These are phyloP conservation scores for Geotrichum histeridarum DNA, from an alignment of 1,139 yeast species.

Conservation along the genomic window DNA sequence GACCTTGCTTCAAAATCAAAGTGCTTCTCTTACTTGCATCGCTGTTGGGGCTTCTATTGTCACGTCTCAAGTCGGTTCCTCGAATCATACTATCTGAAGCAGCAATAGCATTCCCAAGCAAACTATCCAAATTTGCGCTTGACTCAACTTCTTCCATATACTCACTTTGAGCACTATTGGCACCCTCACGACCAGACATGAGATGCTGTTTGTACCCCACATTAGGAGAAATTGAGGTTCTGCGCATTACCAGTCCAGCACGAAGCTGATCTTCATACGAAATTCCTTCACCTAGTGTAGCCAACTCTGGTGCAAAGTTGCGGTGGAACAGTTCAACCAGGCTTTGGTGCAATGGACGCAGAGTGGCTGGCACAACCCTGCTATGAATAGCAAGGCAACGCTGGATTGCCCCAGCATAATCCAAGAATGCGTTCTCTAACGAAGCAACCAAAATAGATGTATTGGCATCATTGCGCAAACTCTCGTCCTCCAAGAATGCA, in stretches of 20 bases:
- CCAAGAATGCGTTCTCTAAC: constrained; percentile 61
- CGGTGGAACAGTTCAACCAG: constrained; percentile 58
- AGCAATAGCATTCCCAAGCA: constrained; percentile 22
- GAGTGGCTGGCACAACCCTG: constrained; percentile 50
- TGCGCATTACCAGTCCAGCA: constrained; percentile 15
- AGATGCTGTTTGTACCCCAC: constrained; percentile 3
- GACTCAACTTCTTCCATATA: constrained; percentile 14
- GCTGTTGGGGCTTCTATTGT: constrained; percentile 10
- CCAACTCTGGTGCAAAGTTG: constrained; percentile 67
- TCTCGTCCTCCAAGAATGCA: constrained; percentile 51
- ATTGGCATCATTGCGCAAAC: constrained; percentile 38
- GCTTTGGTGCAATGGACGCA: constrained; percentile 61
- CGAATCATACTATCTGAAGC: constrained; percentile 21
- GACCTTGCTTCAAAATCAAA: constrained; percentile 9
- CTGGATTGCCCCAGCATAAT: constrained; percentile 59
- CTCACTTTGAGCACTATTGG: background rate
- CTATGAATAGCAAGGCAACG: constrained; percentile 69
- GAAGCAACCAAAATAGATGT: constrained; percentile 43
- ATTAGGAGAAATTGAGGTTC: constrained; percentile 11
- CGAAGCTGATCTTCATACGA: constrained; percentile 19
- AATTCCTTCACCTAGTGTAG: constrained; percentile 33
- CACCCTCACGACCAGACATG: background rate
- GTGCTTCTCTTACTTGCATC: constrained; percentile 12
- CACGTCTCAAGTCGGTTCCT: constrained; percentile 12
- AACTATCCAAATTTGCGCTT: constrained; percentile 17